phyloP scores from a whole-genome alignment of 208 protist genomes.

The Trypanosoma congolense region DNA sequence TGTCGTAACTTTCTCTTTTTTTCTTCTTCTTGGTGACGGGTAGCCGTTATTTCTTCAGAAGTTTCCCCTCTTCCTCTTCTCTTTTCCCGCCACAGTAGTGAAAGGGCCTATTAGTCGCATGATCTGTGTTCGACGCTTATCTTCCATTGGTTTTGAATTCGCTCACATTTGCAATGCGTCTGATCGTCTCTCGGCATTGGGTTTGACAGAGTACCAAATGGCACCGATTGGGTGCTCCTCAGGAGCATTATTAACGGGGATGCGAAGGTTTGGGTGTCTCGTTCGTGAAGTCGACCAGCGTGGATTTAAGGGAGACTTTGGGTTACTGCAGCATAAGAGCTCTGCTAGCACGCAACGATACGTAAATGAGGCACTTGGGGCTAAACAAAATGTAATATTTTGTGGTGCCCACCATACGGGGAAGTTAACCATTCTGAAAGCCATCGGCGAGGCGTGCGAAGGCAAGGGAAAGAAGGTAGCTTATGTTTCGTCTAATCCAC shows the following conservation, averaged over 20 bases:
- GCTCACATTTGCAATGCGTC: no score
- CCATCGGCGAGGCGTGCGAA: conserved; percentile 64
- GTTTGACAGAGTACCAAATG: no score
- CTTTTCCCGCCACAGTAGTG: no score
- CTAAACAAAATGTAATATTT: conserved; percentile 58
- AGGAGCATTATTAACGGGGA: conserved; percentile 18
- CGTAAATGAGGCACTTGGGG: conserved; percentile 27
- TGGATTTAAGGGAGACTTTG: conserved; percentile 71
- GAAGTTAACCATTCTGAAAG: conserved; percentile 76
- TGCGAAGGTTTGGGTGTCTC: conserved; percentile 37
- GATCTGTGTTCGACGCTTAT: no score
- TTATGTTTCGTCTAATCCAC: conserved; percentile 66
- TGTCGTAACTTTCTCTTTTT: no score
- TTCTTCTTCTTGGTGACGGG: no score
- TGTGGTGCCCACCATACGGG: conserved; percentile 76
- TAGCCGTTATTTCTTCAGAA: no score
- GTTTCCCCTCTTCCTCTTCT: no score
- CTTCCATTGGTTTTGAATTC: no score
- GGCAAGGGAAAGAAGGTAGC: conserved; percentile 37
- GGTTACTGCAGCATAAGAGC: conserved; percentile 34
- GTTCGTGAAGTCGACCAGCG: conserved; percentile 71
- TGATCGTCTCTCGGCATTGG: no score
- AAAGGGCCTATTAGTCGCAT: no score
- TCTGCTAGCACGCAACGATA: conserved; percentile 32
- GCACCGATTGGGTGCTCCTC: conserved; percentile 7